Base-by-base conservation (phyloP, 1,284 basidiomycete genomes). In the Xanthoconium separans region DNA sequence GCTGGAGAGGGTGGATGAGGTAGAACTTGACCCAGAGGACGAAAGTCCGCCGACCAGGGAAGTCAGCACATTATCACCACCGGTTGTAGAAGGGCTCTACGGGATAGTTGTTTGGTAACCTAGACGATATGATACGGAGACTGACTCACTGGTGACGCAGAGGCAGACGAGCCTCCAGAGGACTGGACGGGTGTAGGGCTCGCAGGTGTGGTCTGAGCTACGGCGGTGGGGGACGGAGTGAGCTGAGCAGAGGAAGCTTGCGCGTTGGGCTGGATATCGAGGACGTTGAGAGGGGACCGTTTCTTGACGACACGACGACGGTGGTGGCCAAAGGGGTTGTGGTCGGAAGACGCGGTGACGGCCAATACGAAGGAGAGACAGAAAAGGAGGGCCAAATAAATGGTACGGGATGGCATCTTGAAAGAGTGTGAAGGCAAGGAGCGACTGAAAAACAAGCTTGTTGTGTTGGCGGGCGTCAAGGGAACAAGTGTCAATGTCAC, bases 301-400 rank as follows among this genome's bases (percentile, higher is more conserved):
- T 86, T 89, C 73, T 77, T 87, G 60, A 89, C 68, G 68, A 91
- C 73, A 60, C 89, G 85, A 62, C 82, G 79, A 47, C 75, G 80
- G 41, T 71, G 71, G 53, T 57, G 57, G 44, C 66, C 70, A 58
- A 75, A 68, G 52, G 72, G 66, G 58, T 77, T 74, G 64, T 83
- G 82, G 56, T 81, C 75, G 47, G 75, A 74, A 52, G 62, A 58
- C 47, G 68, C 64, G 57, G 70, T 66, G 62, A 84, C 63, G 53
- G 76, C 71, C 65, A 85, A 70, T 69, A 79, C 69, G 66, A 89
- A 68, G 53, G 74, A 71, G 62, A 77, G 55, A 68, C 69, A 80
- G 61, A 81, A 75, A 81, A 89, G 63, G 79, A 90, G 76, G 65
- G 84, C 81, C 75, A 87, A 73, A 61, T 74, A 73, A 65, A 79